Percentiles rank a stretch among this genome's conserved stretches.
Evolutionary conservation across 495 filamentous ascomycete genomes (phyloP).

Genomic region (Astrocystis sublimbata): DNA sequence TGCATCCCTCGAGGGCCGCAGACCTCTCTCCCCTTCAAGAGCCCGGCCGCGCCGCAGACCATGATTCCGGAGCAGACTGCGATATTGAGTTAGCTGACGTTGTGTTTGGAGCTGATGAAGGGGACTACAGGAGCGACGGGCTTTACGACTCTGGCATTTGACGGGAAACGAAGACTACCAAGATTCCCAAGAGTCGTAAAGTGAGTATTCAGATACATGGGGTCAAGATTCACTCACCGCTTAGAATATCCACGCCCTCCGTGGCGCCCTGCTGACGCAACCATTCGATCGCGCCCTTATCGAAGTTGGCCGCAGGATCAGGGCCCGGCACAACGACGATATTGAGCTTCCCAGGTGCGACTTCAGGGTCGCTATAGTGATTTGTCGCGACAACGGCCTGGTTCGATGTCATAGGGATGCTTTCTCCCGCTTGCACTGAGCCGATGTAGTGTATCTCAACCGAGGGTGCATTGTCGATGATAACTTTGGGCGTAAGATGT

Average conservation of each 20-base stretch:
- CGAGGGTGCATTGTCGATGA: slow-evolving; percentile 41
- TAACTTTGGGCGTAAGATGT: slow-evolving; percentile 32
- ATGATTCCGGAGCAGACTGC: slow-evolving; percentile 55
- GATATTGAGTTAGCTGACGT: not conserved
- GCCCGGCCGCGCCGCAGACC: slow-evolving; percentile 50
- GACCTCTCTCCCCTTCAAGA: slow-evolving; percentile 48
- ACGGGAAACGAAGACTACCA: not conserved
- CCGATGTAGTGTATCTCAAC: slow-evolving; percentile 50
- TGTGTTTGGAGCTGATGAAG: not conserved
- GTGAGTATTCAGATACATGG: too few relatives aligned
- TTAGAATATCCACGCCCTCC: slow-evolving; percentile 47
- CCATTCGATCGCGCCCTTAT: slow-evolving; percentile 45
- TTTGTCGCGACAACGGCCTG: slow-evolving; percentile 41
- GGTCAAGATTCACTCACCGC: slow-evolving; percentile 3
- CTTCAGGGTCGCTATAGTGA: slow-evolving; percentile 42
- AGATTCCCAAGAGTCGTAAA: not conserved
- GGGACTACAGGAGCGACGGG: not conserved
- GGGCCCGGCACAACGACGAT: slow-evolving; percentile 56
- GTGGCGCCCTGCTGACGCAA: slow-evolving; percentile 42
- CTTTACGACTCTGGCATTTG: not conserved
- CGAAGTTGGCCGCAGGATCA: slow-evolving; percentile 40
- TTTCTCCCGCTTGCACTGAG: slow-evolving; percentile 28
- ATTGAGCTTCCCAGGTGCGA: slow-evolving; percentile 53
- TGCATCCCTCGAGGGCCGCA: slow-evolving; percentile 57
- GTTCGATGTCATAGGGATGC: slow-evolving; percentile 38